These are phyloP conservation scores for Scalesia atractyloides DNA, from an alignment of 129 eudicot species.

Conservation along the genomic window DNA sequence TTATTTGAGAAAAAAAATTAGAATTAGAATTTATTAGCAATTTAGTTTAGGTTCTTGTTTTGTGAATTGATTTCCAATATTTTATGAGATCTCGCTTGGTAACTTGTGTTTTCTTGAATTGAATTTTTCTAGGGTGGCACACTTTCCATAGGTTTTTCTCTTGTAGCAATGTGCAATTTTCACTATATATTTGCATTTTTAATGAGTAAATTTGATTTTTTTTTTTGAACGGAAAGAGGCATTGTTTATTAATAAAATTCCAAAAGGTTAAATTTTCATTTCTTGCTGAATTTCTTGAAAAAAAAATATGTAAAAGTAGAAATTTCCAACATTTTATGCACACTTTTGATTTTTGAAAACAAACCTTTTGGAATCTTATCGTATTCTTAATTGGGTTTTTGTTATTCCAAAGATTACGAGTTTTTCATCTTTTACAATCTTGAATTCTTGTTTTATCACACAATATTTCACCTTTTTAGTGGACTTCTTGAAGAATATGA, in stretches of 20 bases:
- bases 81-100: conserved; percentile 36
- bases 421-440: not conserved
- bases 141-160: conserved; percentile 40
- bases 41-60: not conserved
- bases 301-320: too few species aligned
- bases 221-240: too few species aligned
- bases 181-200: too few species aligned
- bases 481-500: not conserved
- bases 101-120: conserved; percentile 35
- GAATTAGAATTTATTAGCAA: not conserved
- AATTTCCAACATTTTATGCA: too few species aligned
- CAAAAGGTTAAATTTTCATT: too few species aligned
- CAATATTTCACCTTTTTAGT: not conserved
- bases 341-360: too few species aligned
- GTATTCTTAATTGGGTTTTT: not conserved
- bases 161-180: conserved; percentile 29
- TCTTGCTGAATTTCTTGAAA: too few species aligned
- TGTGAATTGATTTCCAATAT: conserved; percentile 19
- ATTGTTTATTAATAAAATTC: too few species aligned
- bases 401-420: too few species aligned
- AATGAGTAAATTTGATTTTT: too few species aligned
- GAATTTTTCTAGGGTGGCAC: conserved; percentile 35
- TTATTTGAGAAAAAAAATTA: not conserved
- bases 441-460: not conserved
- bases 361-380: not conserved